Conservation (phyloP, 495 filamentous ascomycete species). For the Lasiosphaeris hirsuta region DNA sequence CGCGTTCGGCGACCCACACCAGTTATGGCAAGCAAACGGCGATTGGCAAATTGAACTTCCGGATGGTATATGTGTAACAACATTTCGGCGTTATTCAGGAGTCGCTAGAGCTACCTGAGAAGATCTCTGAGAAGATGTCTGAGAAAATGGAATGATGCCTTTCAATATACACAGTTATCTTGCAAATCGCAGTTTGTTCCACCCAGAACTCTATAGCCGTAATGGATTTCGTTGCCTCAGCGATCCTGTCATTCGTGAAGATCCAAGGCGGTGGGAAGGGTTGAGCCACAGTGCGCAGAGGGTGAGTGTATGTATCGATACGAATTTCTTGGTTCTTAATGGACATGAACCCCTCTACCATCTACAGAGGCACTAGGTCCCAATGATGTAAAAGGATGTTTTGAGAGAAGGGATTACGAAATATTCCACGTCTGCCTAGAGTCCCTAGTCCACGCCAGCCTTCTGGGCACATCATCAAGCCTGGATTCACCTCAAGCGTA, state of each 20-base stretch:
- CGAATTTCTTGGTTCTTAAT: neutral
- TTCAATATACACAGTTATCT: neutral
- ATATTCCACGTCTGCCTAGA: neutral
- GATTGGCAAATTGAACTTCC: slow-evolving; percentile 1
- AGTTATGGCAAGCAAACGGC: neutral
- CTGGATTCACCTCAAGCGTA: neutral
- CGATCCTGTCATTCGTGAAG: neutral
- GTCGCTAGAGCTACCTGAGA: neutral
- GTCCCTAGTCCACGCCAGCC: neutral
- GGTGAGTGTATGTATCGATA: neutral
- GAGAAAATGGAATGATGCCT: neutral
- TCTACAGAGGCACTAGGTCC: neutral
- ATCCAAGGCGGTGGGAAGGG: neutral
- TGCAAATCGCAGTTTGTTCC: neutral
- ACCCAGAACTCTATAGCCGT: neutral
- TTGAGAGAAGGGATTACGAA: neutral
- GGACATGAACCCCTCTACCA: neutral
- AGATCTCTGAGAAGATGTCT: no score
- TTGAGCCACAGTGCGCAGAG: neutral
- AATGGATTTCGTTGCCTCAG: neutral
- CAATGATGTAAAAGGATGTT: neutral
- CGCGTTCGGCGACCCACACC: neutral
- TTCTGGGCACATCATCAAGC: neutral
- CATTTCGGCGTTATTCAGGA: neutral
- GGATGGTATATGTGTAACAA: neutral